A percentile compares a stretch with the other conserved stretches of the same genome.
Conservation (phyloP, 2,329 filamentous ascomycete species). For the Alternaria postmessia region DNA sequence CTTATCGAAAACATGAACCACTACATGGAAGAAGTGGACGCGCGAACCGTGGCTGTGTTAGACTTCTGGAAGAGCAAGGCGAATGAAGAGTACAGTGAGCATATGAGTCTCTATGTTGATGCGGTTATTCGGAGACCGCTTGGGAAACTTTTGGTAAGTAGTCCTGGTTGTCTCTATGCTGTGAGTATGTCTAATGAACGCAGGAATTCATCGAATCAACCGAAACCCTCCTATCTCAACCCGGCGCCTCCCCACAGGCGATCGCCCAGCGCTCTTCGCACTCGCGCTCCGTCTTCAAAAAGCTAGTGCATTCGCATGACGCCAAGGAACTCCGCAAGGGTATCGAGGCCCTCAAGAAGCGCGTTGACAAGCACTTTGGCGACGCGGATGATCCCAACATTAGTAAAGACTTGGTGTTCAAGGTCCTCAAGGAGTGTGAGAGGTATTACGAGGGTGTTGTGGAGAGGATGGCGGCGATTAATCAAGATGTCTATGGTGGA, state of each 20-base stretch:
- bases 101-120: constrained; percentile 85
- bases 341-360: constrained; percentile 86
- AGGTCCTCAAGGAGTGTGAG: constrained; percentile 69
- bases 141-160: constrained; percentile 75
- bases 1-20: constrained; percentile 99
- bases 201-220: constrained; percentile 88
- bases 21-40: constrained; percentile 89
- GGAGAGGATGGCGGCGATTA: constrained; percentile 57
- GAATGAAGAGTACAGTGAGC: constrained; percentile 79
- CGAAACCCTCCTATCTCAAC: constrained; percentile 72
- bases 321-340: constrained; percentile 85
- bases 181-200: constrained; percentile 14
- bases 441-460: constrained; percentile 62
- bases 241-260: constrained; percentile 56
- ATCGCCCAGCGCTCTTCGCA: constrained; percentile 85
- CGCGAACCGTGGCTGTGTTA: constrained; percentile 75
- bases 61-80: constrained; percentile 85
- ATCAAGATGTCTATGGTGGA: constrained; percentile 56
- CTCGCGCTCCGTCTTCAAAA: constrained; percentile 83
- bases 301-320: constrained; percentile 82
- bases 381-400: constrained; percentile 79
- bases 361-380: constrained; percentile 97
- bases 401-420: constrained; percentile 65
- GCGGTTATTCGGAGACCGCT: constrained; percentile 88
- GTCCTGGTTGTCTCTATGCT: neutral